These are phyloP conservation scores for Lodderomyces metapsilosis DNA, from an alignment of 1,139 yeast species.

Conservation along the genomic window DNA sequence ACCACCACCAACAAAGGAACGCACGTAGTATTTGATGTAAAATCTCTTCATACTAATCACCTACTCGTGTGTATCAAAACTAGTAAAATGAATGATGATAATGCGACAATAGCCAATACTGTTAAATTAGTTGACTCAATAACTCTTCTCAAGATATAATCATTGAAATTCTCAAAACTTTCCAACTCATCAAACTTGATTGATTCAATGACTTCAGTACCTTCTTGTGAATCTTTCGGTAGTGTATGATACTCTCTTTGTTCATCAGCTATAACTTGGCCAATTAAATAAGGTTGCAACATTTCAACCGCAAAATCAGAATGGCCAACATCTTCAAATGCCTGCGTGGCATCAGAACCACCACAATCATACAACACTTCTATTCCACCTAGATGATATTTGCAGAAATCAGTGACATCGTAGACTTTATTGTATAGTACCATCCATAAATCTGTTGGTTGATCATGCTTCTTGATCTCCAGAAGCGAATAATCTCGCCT, in stretches of 20 bases:
- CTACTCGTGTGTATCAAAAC: conserved; percentile 22
- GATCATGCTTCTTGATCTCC: conserved; percentile 47
- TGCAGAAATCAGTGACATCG: conserved; percentile 50
- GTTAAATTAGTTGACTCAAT: conserved; percentile 18
- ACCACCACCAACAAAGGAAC: no score
- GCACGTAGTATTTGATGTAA: no score
- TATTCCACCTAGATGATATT: conserved; percentile 67
- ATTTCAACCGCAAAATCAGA: conserved; percentile 42
- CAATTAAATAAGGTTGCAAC: conserved; percentile 39
- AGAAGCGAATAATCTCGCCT: conserved; percentile 19
- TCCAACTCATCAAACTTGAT: conserved; percentile 1
- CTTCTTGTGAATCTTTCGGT: not conserved
- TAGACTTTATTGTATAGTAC: conserved; percentile 62
- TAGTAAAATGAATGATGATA: conserved; percentile 26
- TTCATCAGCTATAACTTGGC: conserved; percentile 18
- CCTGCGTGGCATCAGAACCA: conserved; percentile 70
- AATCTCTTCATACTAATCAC: not conserved
- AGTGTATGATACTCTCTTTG: conserved; percentile 1
- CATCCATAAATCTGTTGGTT: conserved; percentile 62
- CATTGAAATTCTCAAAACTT: not conserved
- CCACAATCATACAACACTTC: conserved; percentile 68
- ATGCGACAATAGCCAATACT: conserved; percentile 22
- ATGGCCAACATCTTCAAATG: conserved; percentile 54
- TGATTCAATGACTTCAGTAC: not conserved
- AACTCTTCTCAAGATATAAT: conserved; percentile 1